Evolutionary conservation across 2,329 filamentous ascomycete genomes (phyloP).

Genomic region (Neonectria sp.): DNA sequence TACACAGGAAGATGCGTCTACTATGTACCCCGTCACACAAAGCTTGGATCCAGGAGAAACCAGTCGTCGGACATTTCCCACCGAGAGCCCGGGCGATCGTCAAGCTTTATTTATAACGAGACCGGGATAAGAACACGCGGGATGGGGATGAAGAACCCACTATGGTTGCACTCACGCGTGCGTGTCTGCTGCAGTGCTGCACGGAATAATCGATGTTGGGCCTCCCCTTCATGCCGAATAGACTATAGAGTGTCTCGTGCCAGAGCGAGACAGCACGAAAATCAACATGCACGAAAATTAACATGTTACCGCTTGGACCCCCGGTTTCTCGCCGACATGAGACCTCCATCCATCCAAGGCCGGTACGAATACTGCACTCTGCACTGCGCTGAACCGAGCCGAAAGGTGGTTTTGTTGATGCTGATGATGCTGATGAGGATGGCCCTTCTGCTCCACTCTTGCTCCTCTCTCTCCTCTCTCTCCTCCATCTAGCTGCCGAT

Average conservation of each 20-base stretch:
- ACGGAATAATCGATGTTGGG: neutral
- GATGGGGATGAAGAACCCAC: neutral
- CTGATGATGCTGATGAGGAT: neutral
- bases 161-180: conserved; percentile 13
- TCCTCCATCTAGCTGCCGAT: conserved; percentile 8
- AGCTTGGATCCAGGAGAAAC: conserved; percentile 3
- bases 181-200: neutral
- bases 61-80: conserved; percentile 7
- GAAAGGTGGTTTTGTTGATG: neutral
- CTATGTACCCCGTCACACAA: conserved; percentile 14
- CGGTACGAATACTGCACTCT: neutral
- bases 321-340: neutral
- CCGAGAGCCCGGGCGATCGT: conserved; percentile 12
- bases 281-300: too few species aligned
- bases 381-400: conserved; percentile 3
- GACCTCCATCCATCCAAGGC: neutral
- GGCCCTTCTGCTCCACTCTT: neutral
- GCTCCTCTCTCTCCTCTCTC: neutral
- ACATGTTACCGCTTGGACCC: neutral
- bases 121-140: neutral
- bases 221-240: neutral
- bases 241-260: neutral
- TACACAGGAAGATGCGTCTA: neutral
- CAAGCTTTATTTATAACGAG: conserved; percentile 22
- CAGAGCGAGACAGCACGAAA: neutral